Evolutionary conservation across 2,329 filamentous ascomycete genomes (phyloP), one percentile per base, ranked within the genome.

Genomic region (Cryoendolithus antarcticus): DNA sequence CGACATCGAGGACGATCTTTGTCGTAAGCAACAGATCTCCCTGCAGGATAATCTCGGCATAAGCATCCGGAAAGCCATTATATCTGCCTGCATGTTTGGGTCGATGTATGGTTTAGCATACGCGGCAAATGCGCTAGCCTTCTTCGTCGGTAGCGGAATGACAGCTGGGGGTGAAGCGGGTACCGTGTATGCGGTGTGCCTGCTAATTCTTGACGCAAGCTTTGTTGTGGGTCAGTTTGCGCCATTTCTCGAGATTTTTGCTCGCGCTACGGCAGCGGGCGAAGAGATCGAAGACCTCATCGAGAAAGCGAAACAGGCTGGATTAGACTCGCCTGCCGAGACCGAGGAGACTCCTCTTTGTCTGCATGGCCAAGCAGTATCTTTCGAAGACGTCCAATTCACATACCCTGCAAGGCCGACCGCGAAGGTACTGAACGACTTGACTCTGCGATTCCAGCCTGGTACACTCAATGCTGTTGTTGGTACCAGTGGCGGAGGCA

Each of bases 101-200:
- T 49, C 52, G 5, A 59, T 67, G 10, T 67, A 63, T 42, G 67
- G 67, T 44, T 56, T 63, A 10, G 62, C 62, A 2, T 68, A 66
- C 42, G 56, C 63, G 12, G 61, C 64, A 2, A 67, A 68, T 39
- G 64, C 58, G 6, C 49, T 69, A 28, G 65, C 65, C 0, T 69
- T 67, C 37, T 69, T 60, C 53, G 57, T 66, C 13, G 65, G 65
- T 7, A 59, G 58, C 34, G 43, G 48, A 4, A 42, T 56, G 41
- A 49, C 53, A 6, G 38, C 37, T 2, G 47, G 54, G n/a, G 50
- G 56, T 6, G 50, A 50, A n/a, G 69, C 68, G 19, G 69, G 70
- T 29, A 71, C 69, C 1, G 64, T 76, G n/a, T 80, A 79, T 48
- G 77, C 75, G 0, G 75, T 79, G 27, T 74, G 80, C 9, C 75